These are phyloP conservation scores for Chaetomiaceae sp. DNA, from an alignment of 2,329 filamentous ascomycete species.

Conservation along the genomic window DNA sequence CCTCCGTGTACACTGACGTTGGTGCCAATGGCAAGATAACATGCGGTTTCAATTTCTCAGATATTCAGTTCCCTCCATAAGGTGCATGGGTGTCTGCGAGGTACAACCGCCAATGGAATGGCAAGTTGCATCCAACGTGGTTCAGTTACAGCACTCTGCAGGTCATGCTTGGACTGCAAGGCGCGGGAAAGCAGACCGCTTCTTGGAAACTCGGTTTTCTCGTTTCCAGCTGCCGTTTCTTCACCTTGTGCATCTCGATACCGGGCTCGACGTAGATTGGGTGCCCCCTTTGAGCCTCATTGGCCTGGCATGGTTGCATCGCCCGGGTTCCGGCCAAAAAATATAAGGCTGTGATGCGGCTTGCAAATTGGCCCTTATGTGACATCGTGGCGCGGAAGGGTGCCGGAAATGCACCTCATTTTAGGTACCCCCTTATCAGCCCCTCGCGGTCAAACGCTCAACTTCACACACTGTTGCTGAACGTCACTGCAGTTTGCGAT, in stretches of 20 bases:
- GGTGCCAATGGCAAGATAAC: too few relatives aligned
- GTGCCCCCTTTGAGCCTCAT: neutral
- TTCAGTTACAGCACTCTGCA: too few relatives aligned
- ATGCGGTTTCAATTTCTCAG: too few relatives aligned
- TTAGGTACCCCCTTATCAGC: constrained; percentile 7
- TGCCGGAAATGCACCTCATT: constrained; percentile 6
- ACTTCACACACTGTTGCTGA: neutral
- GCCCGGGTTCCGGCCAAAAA: neutral
- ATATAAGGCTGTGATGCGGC: neutral
- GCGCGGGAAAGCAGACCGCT: neutral
- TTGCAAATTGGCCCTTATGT: neutral
- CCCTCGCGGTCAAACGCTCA: neutral
- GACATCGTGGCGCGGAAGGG: constrained; percentile 6
- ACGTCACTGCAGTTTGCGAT: too few relatives aligned
- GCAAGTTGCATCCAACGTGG: too few relatives aligned
- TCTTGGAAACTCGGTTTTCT: too few relatives aligned
- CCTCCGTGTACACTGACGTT: too few relatives aligned
- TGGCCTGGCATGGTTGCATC: constrained; percentile 5
- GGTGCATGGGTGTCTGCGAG: too few relatives aligned
- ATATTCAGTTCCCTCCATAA: too few relatives aligned
- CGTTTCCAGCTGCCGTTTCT: neutral
- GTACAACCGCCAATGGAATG: too few relatives aligned
- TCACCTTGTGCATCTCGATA: neutral
- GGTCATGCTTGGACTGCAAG: too few relatives aligned
- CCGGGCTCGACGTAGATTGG: constrained; percentile 1